These are phyloP conservation scores for Solanum virginianum DNA, from an alignment of 257 asterid genomes.

Conservation along the genomic window DNA sequence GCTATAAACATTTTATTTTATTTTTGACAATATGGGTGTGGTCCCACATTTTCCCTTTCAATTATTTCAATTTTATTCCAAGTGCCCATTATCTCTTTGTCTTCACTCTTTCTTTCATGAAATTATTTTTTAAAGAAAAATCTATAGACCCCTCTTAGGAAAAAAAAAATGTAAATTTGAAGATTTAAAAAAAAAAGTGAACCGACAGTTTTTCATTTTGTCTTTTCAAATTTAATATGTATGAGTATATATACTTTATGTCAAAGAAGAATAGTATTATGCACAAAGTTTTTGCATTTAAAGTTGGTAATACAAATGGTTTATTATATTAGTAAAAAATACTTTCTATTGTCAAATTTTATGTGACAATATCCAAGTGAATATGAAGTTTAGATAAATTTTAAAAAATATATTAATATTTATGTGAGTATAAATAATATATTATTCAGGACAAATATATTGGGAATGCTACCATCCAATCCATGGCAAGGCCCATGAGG, in stretches of 20 bases:
- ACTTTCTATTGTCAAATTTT: background rate
- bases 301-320: background rate
- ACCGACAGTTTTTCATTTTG: background rate
- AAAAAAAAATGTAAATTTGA: background rate
- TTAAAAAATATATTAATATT: too few relatives aligned
- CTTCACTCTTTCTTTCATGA: background rate
- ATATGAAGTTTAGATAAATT: too few relatives aligned
- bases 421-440: background rate
- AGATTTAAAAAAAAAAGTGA: background rate
- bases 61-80: background rate
- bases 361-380: background rate
- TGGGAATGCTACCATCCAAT: too few relatives aligned
- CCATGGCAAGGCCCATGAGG: too few relatives aligned
- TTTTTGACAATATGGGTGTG: slow-evolving; percentile 2
- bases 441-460: background rate
- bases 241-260: background rate
- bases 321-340: background rate
- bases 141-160: background rate
- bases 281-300: background rate
- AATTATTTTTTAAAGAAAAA: background rate
- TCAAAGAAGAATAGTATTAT: background rate
- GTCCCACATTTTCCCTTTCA: background rate
- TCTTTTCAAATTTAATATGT: background rate
- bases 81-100: background rate
- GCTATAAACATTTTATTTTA: background rate